Conservation (phyloP, 192 early-diverging fungal genomes). For the Coemansia aciculifera region DNA sequence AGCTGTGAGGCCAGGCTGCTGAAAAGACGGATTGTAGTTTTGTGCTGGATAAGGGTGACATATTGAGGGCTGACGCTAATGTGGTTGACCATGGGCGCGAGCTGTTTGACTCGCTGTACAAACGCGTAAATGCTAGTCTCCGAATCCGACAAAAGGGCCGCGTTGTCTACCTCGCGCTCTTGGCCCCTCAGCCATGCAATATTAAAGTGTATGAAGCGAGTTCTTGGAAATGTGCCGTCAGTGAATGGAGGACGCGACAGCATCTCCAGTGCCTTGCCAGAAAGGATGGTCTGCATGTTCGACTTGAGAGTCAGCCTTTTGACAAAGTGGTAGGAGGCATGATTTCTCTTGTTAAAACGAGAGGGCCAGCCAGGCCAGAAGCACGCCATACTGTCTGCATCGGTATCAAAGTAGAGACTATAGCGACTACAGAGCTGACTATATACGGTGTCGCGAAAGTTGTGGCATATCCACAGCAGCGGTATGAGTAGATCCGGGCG, state of each 20-base stretch:
- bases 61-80: neutral
- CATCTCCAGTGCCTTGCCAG: neutral
- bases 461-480: neutral
- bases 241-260: neutral
- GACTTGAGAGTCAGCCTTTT: neutral
- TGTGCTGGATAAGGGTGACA: neutral
- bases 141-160: neutral
- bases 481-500: neutral
- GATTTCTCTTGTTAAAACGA: neutral
- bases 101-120: neutral
- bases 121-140: neutral
- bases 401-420: neutral
- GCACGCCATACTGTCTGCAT: neutral
- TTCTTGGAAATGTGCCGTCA: neutral
- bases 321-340: neutral
- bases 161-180: neutral
- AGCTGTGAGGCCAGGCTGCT: neutral
- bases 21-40: neutral
- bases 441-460: neutral
- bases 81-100: neutral
- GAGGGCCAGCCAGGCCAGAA: neutral
- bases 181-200: neutral
- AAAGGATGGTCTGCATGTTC: neutral
- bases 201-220: neutral
- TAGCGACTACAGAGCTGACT: neutral